Evolutionary conservation across 2,329 filamentous ascomycete genomes (phyloP), one percentile per base, ranked within the genome.

Genomic region (Hysterium pulicare): DNA sequence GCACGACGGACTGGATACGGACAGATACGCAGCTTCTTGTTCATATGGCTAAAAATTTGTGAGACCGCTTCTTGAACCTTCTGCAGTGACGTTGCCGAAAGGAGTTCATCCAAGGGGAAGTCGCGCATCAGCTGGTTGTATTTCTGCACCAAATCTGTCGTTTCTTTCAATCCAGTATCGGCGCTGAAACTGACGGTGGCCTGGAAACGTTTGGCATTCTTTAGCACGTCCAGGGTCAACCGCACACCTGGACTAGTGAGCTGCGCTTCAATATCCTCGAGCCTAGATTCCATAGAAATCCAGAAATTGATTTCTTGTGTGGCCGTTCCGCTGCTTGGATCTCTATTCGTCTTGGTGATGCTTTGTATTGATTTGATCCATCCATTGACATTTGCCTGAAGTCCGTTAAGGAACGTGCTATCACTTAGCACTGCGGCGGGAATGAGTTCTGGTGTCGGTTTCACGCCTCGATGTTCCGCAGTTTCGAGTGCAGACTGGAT

Each of bases 331-430:
- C 79, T 76, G 65, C 84, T 63, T 1, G 88, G 83, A 57, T 98
- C 93, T 59, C 90, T 83, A 31, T 89, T 88, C 74, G 95, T 86
- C 70, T 94, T 94, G 30, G 93, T 98, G 55, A 96, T 94, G 36
- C 86, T 85, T 66, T 96, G 91, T 51, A 99, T 98, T 9, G 91
- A 95, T 71, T 95, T 95, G 71, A 98, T 98, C 93, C 93, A 99
- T 49, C 85, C 84, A 66, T 97, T 98, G 47, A 97, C 93, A 37
- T 85, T 93, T 38, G 87, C 85, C 64, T 97, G 93, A 28, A 99
- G 75, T 55, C 86, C 90, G 69, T 98, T 98, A 58, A 96, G 83
- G 54, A 98, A 94, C 9, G 83, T 82, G 58, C 88, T 95, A 68
- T 96, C 93, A 45, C 88, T 83, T 24, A 96, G 74, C n/a, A 94